Base-by-base conservation (phyloP, 1,284 basidiomycete genomes). In the Cutaneotrichosporon sp. region DNA sequence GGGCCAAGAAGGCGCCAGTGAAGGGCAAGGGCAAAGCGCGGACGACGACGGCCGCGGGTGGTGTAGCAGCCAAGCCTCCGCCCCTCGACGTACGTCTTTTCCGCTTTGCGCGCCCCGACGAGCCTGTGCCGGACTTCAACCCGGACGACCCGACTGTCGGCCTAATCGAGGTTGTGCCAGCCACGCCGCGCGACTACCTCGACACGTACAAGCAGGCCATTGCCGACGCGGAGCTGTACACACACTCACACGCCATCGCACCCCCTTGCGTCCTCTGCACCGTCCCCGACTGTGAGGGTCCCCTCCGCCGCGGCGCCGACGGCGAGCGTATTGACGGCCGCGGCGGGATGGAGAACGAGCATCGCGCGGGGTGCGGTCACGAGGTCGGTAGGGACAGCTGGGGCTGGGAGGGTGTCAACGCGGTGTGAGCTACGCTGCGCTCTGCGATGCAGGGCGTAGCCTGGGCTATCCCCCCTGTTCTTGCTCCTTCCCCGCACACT, bases 231-330 rank as follows among this genome's bases (percentile, higher is more conserved):
- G 69, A 69, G 46, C 52, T 65, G 46, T 70, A 65, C 53, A 53
- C 62, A 2, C 62, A 66, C 37, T 61, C 63, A 22, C 59, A 66
- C 12, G 55, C 54, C 1, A 48, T 54, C 4, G 51, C 59, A 3
- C 60, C 70, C 22, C 67, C 62, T n/a, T 70, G 67, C 47, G 58
- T 70, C 9, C 53, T 73, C 20, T 74, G 72, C 57, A 66, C 68
- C 2, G 65, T 71, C 10, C 71, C 73, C 8, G 74, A 74, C 49
- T 75, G 71, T 48, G 73, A 75, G 46, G 72, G 74, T 0, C 73
- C 71, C 1, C 60, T 58, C 38, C 66, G 72, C 45, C 57, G 64
- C 35, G 72, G 70, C 13, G 70, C 66, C 18, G 72, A 72, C 26
- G 73, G 72, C 7, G 72, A 70, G 51, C 65, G 65, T 43, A 61